Evolutionary conservation across 2,329 filamentous ascomycete genomes (phyloP).

Genomic region (Aspergillus fumigatiaffinis): DNA sequence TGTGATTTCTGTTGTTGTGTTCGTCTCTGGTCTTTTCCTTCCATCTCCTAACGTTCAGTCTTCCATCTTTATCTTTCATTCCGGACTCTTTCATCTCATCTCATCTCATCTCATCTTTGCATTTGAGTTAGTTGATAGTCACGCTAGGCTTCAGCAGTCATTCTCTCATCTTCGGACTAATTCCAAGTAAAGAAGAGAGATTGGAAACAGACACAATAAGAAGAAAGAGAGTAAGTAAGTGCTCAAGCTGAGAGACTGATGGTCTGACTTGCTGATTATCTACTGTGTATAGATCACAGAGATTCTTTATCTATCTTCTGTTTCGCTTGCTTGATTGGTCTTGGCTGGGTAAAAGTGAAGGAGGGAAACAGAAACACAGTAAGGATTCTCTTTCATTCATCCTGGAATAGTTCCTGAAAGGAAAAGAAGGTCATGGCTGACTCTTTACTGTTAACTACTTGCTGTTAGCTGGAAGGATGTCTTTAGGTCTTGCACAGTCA

Average conservation of each 20-base stretch:
- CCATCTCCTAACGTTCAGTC: not conserved
- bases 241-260: too few species aligned
- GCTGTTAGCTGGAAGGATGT: not conserved
- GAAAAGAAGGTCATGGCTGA: not conserved
- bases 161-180: not conserved
- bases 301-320: too few species aligned
- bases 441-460: not conserved
- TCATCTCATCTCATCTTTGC: not conserved
- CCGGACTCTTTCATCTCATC: not conserved
- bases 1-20: not conserved
- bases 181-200: not conserved
- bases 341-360: not conserved
- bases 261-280: not conserved
- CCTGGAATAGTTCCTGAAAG: too few species aligned
- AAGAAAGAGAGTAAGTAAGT: too few species aligned
- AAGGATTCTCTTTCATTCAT: too few species aligned
- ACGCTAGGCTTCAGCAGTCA: not conserved
- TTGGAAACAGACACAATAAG: too few species aligned
- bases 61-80: not conserved
- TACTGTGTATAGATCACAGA: too few species aligned
- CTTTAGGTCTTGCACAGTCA: constrained; percentile 16
- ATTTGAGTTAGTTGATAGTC: not conserved
- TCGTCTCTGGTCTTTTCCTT: not conserved
- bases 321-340: too few species aligned
- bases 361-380: not conserved